phyloP scores from a whole-genome alignment of 129 eudicot genomes.

The Chrysanthemum seticuspe region DNA sequence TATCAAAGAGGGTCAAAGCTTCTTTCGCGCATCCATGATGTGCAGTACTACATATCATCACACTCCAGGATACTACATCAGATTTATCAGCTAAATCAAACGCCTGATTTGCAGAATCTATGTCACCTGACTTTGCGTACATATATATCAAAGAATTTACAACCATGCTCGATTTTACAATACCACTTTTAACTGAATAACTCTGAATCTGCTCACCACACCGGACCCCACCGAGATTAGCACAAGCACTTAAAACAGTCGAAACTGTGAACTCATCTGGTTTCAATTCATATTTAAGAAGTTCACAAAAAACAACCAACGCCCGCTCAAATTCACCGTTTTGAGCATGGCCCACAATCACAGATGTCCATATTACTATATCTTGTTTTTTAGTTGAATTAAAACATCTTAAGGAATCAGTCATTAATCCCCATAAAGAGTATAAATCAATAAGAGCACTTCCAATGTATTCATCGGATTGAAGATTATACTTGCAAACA shows the following conservation, averaged over 20 bases:
- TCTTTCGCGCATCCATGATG: slow-evolving; percentile 49
- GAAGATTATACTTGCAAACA: slow-evolving; percentile 42
- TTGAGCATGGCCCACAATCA: slow-evolving; percentile 45
- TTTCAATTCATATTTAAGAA: slow-evolving; percentile 31
- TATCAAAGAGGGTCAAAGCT: slow-evolving; percentile 41
- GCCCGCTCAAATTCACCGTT: slow-evolving; percentile 40
- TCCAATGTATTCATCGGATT: slow-evolving; percentile 42
- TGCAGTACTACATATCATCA: slow-evolving; percentile 44
- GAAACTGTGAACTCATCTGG: slow-evolving; percentile 49
- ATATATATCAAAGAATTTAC: slow-evolving; percentile 42
- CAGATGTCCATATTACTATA: slow-evolving; percentile 49
- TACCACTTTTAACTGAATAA: slow-evolving; percentile 43
- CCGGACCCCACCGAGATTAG: slow-evolving; percentile 40
- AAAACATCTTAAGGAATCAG: slow-evolving; percentile 35
- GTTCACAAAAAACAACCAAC: slow-evolving; percentile 29
- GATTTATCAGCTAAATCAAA: slow-evolving; percentile 37
- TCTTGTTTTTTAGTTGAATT: slow-evolving; percentile 34
- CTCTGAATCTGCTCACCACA: slow-evolving; percentile 50
- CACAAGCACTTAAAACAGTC: slow-evolving; percentile 43
- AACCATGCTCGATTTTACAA: slow-evolving; percentile 25
- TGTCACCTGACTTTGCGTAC: slow-evolving; percentile 53
- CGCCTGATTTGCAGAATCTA: slow-evolving; percentile 38
- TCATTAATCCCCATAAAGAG: slow-evolving; percentile 25
- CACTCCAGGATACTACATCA: slow-evolving; percentile 49
- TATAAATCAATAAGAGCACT: slow-evolving; percentile 48